Conservation (phyloP, 345 rosid genomes). For the Raphanus sativus region DNA sequence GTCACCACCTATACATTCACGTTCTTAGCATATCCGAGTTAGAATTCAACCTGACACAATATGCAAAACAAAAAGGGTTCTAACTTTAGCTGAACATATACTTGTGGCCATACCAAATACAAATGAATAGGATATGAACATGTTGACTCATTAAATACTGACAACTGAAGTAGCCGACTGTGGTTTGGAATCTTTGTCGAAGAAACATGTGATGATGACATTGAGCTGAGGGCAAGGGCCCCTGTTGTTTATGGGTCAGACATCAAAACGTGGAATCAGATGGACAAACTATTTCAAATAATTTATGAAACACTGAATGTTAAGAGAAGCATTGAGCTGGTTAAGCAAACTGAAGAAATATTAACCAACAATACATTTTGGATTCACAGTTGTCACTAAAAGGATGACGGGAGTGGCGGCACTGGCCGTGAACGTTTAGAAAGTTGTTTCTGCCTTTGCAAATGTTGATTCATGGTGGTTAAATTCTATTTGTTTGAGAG, state of each 20-base stretch:
- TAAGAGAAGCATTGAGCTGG: no score
- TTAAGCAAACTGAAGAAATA: no score
- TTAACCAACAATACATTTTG: no score
- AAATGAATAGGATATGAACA: not conserved
- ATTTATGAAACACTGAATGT: no score
- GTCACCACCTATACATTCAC: not conserved
- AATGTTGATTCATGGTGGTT: not conserved
- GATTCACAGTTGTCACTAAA: no score
- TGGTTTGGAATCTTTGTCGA: not conserved
- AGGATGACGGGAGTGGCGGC: not conserved
- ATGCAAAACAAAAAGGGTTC: not conserved
- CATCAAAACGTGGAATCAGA: no score
- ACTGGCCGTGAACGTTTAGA: not conserved
- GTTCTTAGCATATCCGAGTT: not conserved
- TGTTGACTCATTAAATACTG: not conserved
- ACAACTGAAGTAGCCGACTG: not conserved
- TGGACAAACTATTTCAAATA: no score
- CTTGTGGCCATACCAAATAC: not conserved
- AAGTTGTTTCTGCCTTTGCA: not conserved
- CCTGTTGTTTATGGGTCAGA: no score
- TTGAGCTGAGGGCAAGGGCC: no score
- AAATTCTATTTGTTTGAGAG: not conserved
- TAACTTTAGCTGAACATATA: not conserved
- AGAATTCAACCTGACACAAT: not conserved
- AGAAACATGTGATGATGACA: not conserved